Conservation (phyloP, 208 protist species). For the Trypanosoma rangeli region DNA sequence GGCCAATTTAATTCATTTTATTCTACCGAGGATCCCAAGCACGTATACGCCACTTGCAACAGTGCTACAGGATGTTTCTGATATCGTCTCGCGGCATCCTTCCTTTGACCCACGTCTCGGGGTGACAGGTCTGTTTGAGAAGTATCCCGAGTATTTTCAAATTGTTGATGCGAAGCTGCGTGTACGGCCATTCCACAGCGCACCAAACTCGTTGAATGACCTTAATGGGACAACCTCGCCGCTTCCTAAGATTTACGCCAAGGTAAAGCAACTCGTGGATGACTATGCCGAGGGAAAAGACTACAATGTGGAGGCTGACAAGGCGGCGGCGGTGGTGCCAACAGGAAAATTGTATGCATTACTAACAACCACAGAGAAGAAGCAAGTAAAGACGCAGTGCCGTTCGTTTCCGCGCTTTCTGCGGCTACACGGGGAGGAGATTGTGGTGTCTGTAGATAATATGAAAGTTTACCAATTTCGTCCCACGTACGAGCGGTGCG, state of each 20-base stretch:
- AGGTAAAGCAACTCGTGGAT: constrained; percentile 49
- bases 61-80: constrained; percentile 75
- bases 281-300: constrained; percentile 58
- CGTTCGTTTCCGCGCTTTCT: constrained; percentile 83
- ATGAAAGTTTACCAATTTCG: constrained; percentile 73
- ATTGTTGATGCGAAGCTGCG: constrained; percentile 66
- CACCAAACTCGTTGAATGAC: constrained; percentile 75
- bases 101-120: constrained; percentile 79
- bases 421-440: constrained; percentile 68
- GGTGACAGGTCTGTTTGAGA: constrained; percentile 76
- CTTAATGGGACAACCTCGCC: constrained; percentile 47
- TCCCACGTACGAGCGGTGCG: constrained; percentile 72
- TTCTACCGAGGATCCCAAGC: constrained; percentile 65
- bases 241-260: constrained; percentile 54
- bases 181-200: constrained; percentile 65
- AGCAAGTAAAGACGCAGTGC: constrained; percentile 50
- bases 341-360: constrained; percentile 67
- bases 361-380: constrained; percentile 58
- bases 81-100: constrained; percentile 76
- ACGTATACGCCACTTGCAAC: constrained; percentile 61
- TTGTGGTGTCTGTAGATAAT: constrained; percentile 74
- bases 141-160: constrained; percentile 90
- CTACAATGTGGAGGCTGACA: constrained; percentile 47
- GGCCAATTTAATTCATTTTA: constrained; percentile 62
- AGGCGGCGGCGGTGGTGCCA: constrained; percentile 52